A percentile compares a stretch with the other conserved stretches of the same genome.
Conservation (phyloP, 2,329 filamentous ascomycete species). For the Cylindrodendrum hubeiense region DNA sequence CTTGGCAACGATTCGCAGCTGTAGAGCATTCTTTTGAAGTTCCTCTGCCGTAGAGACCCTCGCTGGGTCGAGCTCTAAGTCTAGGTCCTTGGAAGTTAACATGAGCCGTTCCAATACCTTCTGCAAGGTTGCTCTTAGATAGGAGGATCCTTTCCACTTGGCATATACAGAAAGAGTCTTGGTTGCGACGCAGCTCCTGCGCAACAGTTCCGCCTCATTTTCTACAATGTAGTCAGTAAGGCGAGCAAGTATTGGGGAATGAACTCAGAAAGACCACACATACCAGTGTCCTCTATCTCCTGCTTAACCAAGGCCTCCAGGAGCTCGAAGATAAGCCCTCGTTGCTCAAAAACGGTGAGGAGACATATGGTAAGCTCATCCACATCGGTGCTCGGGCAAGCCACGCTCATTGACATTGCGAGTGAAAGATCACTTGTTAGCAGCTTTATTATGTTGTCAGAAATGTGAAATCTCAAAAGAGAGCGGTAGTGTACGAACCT, state of each 20-base stretch:
- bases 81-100: conserved; percentile 74
- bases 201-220: conserved; percentile 75
- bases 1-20: conserved; percentile 75
- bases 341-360: conserved; percentile 77
- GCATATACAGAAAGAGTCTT: conserved; percentile 80
- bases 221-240: conserved; percentile 54
- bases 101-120: conserved; percentile 76
- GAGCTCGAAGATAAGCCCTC: conserved; percentile 72
- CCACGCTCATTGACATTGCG: conserved; percentile 72
- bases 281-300: conserved; percentile 75
- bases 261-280: conserved; percentile 20
- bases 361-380: conserved; percentile 77
- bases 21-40: conserved; percentile 73
- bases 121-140: conserved; percentile 73
- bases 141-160: conserved; percentile 76
- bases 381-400: conserved; percentile 76
- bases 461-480: neutral
- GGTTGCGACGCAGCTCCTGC: conserved; percentile 78
- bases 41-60: conserved; percentile 72
- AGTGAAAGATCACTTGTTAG: conserved; percentile 73
- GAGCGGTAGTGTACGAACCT: conserved; percentile 49
- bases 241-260: too few species aligned
- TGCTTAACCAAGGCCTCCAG: conserved; percentile 76
- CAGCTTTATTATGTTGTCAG: conserved; percentile 54
- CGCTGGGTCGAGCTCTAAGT: conserved; percentile 76